Percentiles rank a stretch among this genome's conserved stretches.
Conservation (phyloP, 345 rosid species). For the Brassica incana region DNA sequence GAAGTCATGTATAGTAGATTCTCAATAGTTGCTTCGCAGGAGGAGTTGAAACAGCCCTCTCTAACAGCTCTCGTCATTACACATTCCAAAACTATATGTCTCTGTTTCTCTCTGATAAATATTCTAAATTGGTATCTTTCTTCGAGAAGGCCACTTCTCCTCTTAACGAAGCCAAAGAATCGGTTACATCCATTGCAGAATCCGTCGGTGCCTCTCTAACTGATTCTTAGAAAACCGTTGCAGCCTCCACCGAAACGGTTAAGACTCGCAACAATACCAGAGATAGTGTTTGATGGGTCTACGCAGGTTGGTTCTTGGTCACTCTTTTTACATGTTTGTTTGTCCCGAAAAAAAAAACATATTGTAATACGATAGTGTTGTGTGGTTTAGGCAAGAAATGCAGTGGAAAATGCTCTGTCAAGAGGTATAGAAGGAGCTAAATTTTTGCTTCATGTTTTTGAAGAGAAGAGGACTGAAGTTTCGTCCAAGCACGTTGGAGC, state of each 20-base stretch:
- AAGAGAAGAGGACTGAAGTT: background rate
- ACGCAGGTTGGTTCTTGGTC: background rate
- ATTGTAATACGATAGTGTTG: background rate
- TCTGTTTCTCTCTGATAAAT: constrained; percentile 21
- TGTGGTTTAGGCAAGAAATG: background rate
- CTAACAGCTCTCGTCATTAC: constrained; percentile 37
- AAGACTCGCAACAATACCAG: background rate
- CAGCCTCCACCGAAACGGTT: constrained; percentile 19
- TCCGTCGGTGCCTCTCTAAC: constrained; percentile 12
- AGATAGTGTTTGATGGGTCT: background rate
- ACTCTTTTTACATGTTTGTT: background rate
- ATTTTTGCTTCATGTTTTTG: background rate
- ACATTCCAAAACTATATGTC: constrained; percentile 32
- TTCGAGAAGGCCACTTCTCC: constrained; percentile 31
- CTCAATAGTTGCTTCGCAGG: constrained; percentile 30
- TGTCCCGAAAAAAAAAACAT: background rate
- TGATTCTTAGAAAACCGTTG: constrained; percentile 27
- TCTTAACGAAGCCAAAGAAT: constrained; percentile 25
- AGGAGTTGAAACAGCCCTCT: constrained; percentile 35
- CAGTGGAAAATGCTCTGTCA: background rate
- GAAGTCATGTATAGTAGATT: constrained; percentile 33
- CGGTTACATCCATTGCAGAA: constrained; percentile 24
- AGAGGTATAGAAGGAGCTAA: background rate
- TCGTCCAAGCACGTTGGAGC: background rate
- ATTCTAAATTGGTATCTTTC: constrained; percentile 28